Conservation (phyloP, 2,329 filamentous ascomycete species). For the Pyricularia grisea region DNA sequence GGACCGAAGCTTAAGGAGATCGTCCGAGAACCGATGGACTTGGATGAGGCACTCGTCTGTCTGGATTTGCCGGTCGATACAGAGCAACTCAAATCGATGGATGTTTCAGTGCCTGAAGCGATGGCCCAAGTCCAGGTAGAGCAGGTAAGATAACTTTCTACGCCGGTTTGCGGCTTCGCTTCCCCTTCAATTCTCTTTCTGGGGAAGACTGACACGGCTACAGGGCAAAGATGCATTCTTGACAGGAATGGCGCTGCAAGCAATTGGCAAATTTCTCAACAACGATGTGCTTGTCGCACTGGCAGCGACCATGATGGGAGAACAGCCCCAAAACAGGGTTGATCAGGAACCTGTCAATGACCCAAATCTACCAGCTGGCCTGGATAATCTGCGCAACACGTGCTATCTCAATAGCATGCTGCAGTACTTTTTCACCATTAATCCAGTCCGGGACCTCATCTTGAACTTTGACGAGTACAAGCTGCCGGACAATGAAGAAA, state of each 20-base stretch:
- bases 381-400: conserved; percentile 93
- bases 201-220: not conserved
- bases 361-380: conserved; percentile 65
- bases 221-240: conserved; percentile 3
- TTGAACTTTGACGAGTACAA: conserved; percentile 64
- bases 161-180: not conserved
- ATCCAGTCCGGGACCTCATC: conserved; percentile 70
- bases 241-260: conserved; percentile 4
- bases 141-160: not conserved
- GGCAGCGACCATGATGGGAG: conserved; percentile 1
- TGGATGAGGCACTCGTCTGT: conserved; percentile 31
- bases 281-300: conserved; percentile 1
- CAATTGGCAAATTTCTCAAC: not conserved
- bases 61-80: conserved; percentile 11
- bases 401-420: conserved; percentile 96
- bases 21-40: conserved; percentile 9
- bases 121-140: conserved; percentile 1
- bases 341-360: conserved; percentile 17
- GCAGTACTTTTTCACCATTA: conserved; percentile 89
- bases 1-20: conserved; percentile 7
- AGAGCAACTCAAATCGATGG: conserved; percentile 2
- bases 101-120: not conserved
- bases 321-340: not conserved
- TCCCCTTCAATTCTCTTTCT: not conserved
- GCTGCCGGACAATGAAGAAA: conserved; percentile 56